Conservation (phyloP, 805 yeast species). For the Vanderwaltozyma verrucispora region DNA sequence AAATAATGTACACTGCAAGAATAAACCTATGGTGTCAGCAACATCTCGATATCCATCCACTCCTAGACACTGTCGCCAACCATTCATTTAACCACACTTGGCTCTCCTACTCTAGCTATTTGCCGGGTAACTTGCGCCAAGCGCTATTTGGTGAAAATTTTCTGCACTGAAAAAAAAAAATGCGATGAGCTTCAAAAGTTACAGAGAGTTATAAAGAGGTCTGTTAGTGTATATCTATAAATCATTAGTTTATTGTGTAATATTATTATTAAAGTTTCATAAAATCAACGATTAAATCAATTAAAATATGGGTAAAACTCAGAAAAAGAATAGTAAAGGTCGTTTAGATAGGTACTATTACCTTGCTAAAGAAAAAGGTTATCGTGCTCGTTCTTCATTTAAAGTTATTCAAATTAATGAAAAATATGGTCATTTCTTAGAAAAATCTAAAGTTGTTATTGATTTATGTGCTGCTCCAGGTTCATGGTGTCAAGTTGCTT, state of each 20-base stretch:
- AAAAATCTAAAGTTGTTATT: constrained; percentile 88
- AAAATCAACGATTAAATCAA: not conserved
- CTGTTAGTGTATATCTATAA: too few relatives aligned
- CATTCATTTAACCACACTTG: too few relatives aligned
- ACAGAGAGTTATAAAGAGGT: not conserved
- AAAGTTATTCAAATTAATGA: constrained; percentile 92
- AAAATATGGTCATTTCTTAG: constrained; percentile 90
- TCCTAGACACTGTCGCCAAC: too few relatives aligned
- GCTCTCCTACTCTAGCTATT: too few relatives aligned
- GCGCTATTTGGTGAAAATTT: not conserved
- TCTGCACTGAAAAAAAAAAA: not conserved
- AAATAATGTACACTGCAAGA: too few relatives aligned
- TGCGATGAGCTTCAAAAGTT: not conserved
- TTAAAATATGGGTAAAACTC: constrained; percentile 68
- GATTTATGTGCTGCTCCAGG: constrained; percentile 99
- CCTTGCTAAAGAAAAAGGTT: constrained; percentile 95
- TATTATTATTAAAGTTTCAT: too few relatives aligned
- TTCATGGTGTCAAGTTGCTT: constrained; percentile 99
- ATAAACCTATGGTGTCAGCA: too few relatives aligned
- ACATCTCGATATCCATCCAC: too few relatives aligned
- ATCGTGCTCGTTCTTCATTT: constrained; percentile 97
- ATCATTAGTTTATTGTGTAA: too few relatives aligned
- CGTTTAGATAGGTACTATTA: constrained; percentile 97
- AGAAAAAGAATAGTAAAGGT: constrained; percentile 94
- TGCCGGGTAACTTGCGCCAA: too few relatives aligned